Percentiles rank a stretch among this genome's conserved stretches.
Conservation (phyloP, 345 rosid genomes). For the Arabidopsis thaliana region TAIR10.1 NC_003075.7:6455501-6456000, state of each 20-base stretch:
- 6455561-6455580: too few species aligned
- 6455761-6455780: not conserved
- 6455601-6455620: not conserved
- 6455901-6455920: not conserved
- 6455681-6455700: not conserved
- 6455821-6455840: slow-evolving; percentile 92
- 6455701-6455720: not conserved
- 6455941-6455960: slow-evolving; percentile 19
- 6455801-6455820: slow-evolving; percentile 90
- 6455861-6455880: slow-evolving; percentile 99
- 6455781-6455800: slow-evolving; percentile 62
- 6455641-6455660: not conserved
- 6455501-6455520: not conserved
- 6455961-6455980: slow-evolving; percentile 75
- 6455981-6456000: slow-evolving; percentile 99
- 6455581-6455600: slow-evolving; percentile 1
- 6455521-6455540: not conserved
- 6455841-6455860: slow-evolving; percentile 99
- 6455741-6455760: not conserved
- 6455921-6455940: slow-evolving; percentile 1
- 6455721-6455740: slow-evolving; percentile 8
- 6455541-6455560: not conserved
- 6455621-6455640: not conserved
- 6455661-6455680: slow-evolving; percentile 18
- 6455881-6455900: slow-evolving; percentile 59